Evolutionary conservation across 1,284 basidiomycete genomes (phyloP), one percentile per base, ranked within the genome.

Genomic region (Polyporus tsugae): DNA sequence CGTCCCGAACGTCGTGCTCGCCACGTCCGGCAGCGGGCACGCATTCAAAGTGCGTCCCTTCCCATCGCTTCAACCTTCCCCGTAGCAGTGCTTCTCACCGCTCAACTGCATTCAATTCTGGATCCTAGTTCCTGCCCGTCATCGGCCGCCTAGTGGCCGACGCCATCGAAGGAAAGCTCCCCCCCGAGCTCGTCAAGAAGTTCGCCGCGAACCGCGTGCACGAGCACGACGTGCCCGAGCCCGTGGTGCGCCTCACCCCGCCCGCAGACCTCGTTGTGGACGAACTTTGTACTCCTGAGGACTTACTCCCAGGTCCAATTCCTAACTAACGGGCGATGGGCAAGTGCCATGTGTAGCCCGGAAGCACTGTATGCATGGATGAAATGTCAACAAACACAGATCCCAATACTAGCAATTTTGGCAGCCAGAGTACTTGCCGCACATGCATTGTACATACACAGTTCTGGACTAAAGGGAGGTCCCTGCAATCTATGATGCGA

Each of bases 1-100:
- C 6, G 85, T 92, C 75, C 75, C 82, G 11, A 84, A 85, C 1
- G 74, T 96, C 19, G 77, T 93, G 61, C 78, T 95, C 22, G 94
- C 93, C 5, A 94, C 93, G 0, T 91, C 86, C 17, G 94, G 91
- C 6, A 92, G 90, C 72, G 94, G 94, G 0, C 94, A 96, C 79
- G 94, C 89, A 0, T 95, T 89, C 83, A 96, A 95, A 85, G 93
- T 90, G 66, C 65, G 77, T 46, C 38, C 36, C 35, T 4, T 41
- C 22, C 15, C 15, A 33, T 15, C 25, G 6, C 29, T 29, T 29
- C 29, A 29, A 29, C 29, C 29, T 2, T 11, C 10, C n/a, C 22
- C 19, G 35, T 11, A 4, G 33, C 7, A 58, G 11, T 6, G 10
- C 22, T 6, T 29, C n/a, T 5, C 46, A 4, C 22, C 4, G 22